Conservation (phyloP, 1,284 basidiomycete genomes). For the Cystobasidium sp. region DNA sequence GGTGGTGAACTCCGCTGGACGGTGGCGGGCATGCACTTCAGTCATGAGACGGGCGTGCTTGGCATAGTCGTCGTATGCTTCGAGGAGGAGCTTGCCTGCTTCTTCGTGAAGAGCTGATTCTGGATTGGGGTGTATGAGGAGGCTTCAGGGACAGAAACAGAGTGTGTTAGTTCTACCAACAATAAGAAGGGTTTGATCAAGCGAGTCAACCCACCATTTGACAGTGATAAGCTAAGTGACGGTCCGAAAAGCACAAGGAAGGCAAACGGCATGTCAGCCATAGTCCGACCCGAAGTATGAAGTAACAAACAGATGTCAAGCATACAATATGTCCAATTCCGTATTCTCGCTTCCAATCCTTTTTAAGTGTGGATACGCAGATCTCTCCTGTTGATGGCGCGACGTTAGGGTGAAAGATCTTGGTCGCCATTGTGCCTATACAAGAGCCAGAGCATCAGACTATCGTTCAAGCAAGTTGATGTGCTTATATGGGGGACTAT, state of each 20-base stretch:
- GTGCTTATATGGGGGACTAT: background rate
- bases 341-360: constrained; percentile 91
- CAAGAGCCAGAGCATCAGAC: constrained; percentile 39
- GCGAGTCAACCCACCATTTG: constrained; percentile 42
- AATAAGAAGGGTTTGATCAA: background rate
- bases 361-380: constrained; percentile 95
- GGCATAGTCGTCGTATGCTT: constrained; percentile 81
- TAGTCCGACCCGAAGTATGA: background rate
- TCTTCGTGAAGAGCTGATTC: constrained; percentile 94
- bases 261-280: background rate
- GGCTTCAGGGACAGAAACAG: constrained; percentile 57
- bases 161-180: background rate
- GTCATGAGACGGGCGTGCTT: constrained; percentile 78
- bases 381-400: constrained; percentile 78
- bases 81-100: constrained; percentile 84
- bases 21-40: constrained; percentile 71
- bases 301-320: constrained; percentile 17
- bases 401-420: constrained; percentile 97
- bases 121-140: constrained; percentile 93
- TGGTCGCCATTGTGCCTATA: constrained; percentile 82
- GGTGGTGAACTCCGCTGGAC: constrained; percentile 42
- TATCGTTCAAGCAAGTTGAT: too few species aligned
- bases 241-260: background rate
- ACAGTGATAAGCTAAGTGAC: constrained; percentile 42
- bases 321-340: constrained; percentile 80